Evolutionary conservation across 768 basidiomycete genomes (phyloP).

Genomic region (Scleroderma citrinum): DNA sequence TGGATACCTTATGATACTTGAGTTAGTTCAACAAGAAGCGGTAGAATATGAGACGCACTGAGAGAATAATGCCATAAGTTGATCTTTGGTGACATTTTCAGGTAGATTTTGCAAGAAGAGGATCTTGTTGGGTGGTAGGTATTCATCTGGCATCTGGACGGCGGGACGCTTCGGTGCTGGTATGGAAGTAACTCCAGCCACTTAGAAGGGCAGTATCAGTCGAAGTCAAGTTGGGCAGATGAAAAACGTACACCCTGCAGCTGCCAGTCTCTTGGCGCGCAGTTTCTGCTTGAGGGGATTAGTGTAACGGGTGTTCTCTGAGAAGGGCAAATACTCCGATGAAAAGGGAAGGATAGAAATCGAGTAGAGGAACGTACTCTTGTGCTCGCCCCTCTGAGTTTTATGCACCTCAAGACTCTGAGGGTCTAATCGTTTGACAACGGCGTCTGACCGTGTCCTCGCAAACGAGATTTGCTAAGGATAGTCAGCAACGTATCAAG

Average conservation of each 20-base stretch:
- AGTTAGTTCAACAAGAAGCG: slow-evolving; percentile 1
- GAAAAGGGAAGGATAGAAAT: slow-evolving; percentile 15
- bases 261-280: slow-evolving; percentile 69
- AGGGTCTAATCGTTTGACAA: slow-evolving; percentile 70
- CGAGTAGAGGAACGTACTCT: no score
- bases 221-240: slow-evolving; percentile 1
- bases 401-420: slow-evolving; percentile 73
- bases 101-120: slow-evolving; percentile 97
- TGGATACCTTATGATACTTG: slow-evolving; percentile 59
- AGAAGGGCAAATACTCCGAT: not conserved
- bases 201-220: slow-evolving; percentile 31
- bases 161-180: slow-evolving; percentile 72
- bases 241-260: slow-evolving; percentile 53
- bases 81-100: slow-evolving; percentile 87
- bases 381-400: slow-evolving; percentile 65
- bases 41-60: slow-evolving; percentile 50
- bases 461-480: slow-evolving; percentile 93
- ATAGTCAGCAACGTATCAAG: not conserved
- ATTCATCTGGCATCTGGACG: slow-evolving; percentile 99
- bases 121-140: slow-evolving; percentile 98
- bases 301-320: slow-evolving; percentile 65
- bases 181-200: slow-evolving; percentile 61
- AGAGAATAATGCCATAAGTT: slow-evolving; percentile 85
- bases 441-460: slow-evolving; percentile 80
- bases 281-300: slow-evolving; percentile 90